Conservation (phyloP, 2,329 filamentous ascomycete genomes). For the Fusarium siculi region DNA sequence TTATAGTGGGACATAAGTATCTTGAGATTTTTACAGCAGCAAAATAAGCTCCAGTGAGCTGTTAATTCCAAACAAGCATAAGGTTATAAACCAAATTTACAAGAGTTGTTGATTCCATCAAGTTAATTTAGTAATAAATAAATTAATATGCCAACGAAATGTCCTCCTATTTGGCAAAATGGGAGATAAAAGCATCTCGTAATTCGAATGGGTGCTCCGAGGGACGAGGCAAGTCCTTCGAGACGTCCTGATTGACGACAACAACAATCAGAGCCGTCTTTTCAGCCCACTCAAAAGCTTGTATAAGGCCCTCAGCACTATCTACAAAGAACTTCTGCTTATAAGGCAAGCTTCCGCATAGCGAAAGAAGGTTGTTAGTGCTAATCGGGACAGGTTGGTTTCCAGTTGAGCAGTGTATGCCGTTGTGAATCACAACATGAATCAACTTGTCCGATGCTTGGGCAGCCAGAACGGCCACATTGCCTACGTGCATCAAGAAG, state of each 20-base stretch:
- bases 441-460: background rate
- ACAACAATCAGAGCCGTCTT: slow-evolving; percentile 10
- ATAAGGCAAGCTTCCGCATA: slow-evolving; percentile 8
- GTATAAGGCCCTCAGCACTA: slow-evolving; percentile 9
- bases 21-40: too few relatives aligned
- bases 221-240: background rate
- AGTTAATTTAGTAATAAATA: background rate
- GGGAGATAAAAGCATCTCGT: background rate
- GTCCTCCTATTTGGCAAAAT: background rate
- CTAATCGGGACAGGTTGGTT: background rate
- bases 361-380: background rate
- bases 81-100: too few relatives aligned
- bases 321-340: slow-evolving; percentile 21
- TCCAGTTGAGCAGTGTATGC: background rate
- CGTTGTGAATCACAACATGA: background rate
- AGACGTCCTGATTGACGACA: slow-evolving; percentile 2
- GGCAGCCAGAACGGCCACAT: background rate
- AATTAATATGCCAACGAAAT: background rate
- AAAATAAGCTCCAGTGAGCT: too few relatives aligned
- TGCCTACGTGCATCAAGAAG: slow-evolving; percentile 5
- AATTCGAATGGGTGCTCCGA: background rate
- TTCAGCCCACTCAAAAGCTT: slow-evolving; percentile 9
- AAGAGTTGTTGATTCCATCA: background rate
- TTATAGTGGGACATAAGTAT: too few relatives aligned
- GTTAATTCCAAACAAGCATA: too few relatives aligned